phyloP scores from a whole-genome alignment of 768 basidiomycete genomes.

The Rhizopogon sp. region DNA sequence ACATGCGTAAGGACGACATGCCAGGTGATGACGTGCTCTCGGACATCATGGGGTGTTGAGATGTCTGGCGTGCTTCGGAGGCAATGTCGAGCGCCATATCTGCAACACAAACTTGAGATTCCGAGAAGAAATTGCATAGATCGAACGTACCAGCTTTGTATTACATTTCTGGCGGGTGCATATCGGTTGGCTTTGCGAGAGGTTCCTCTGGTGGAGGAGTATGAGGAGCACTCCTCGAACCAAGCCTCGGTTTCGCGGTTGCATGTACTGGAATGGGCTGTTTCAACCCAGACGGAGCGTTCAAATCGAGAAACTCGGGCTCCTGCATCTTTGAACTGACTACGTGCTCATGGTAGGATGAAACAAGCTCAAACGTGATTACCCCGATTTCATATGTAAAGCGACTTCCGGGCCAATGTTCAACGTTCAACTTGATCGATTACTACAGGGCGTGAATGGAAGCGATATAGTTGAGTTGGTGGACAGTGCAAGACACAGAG shows the following conservation, averaged over 20 bases:
- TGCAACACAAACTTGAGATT: constrained; percentile 20
- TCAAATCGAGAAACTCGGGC: constrained; percentile 83
- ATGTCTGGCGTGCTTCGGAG: constrained; percentile 18
- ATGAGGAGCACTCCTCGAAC: constrained; percentile 14
- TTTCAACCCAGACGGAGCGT: constrained; percentile 35
- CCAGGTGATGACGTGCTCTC: constrained; percentile 12
- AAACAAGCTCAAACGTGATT: no score
- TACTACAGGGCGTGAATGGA: no score
- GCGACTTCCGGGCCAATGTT: no score
- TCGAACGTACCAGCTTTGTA: constrained; percentile 52
- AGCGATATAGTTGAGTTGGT: no score
- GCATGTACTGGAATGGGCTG: constrained; percentile 12
- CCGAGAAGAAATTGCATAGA: background rate
- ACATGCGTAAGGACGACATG: constrained; percentile 37
- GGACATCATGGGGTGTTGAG: no score
- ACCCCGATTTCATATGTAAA: no score
- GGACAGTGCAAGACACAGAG: no score
- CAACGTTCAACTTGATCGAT: no score
- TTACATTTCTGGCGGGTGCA: constrained; percentile 48
- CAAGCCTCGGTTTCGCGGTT: constrained; percentile 8
- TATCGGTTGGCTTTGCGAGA: constrained; percentile 33
- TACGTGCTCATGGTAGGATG: no score
- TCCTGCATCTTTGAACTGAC: constrained; percentile 36
- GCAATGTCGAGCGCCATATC: constrained; percentile 79
- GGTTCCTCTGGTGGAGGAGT: constrained; percentile 40